Evolutionary conservation across 371 early-diverging fungal genomes (phyloP).

Genomic region (Rhizomucor pusillus): DNA sequence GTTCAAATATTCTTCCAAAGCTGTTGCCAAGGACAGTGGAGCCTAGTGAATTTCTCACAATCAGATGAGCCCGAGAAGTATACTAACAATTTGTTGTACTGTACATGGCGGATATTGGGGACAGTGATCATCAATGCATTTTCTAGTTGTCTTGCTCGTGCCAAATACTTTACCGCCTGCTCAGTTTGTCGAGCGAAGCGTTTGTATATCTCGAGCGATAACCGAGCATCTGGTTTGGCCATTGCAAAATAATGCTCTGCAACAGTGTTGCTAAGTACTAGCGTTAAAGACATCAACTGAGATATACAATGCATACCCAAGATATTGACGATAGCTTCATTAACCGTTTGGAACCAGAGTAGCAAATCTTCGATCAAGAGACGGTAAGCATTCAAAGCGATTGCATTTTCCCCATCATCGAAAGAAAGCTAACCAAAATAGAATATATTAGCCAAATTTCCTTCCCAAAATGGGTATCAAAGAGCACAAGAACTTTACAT

Average conservation of each 20-base stretch:
- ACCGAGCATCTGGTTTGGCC: constrained; percentile 69
- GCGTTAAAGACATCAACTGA: not conserved
- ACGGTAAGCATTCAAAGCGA: constrained; percentile 81
- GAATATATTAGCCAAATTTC: not conserved
- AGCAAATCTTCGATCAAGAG: constrained; percentile 83
- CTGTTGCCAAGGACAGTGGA: constrained; percentile 79
- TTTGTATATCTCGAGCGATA: constrained; percentile 83
- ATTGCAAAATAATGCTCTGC: constrained; percentile 84
- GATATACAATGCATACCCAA: constrained; percentile 51
- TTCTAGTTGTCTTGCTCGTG: constrained; percentile 71
- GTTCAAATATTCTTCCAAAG: constrained; percentile 83
- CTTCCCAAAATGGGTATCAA: not conserved
- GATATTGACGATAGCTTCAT: constrained; percentile 91
- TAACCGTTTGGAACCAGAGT: constrained; percentile 83
- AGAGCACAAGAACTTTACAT: constrained; percentile 43
- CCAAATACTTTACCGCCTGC: constrained; percentile 74
- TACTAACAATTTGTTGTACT: constrained; percentile 8
- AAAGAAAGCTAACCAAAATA: constrained; percentile 63
- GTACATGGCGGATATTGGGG: constrained; percentile 82
- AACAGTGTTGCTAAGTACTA: not conserved
- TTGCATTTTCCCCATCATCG: constrained; percentile 83
- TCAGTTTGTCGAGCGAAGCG: constrained; percentile 81
- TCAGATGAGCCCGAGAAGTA: not conserved
- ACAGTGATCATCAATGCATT: constrained; percentile 72
- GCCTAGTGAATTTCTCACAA: constrained; percentile 51